These are phyloP conservation scores for Leccinum barrowsii DNA, from an alignment of 768 basidiomycete genomes.

Conservation along the genomic window DNA sequence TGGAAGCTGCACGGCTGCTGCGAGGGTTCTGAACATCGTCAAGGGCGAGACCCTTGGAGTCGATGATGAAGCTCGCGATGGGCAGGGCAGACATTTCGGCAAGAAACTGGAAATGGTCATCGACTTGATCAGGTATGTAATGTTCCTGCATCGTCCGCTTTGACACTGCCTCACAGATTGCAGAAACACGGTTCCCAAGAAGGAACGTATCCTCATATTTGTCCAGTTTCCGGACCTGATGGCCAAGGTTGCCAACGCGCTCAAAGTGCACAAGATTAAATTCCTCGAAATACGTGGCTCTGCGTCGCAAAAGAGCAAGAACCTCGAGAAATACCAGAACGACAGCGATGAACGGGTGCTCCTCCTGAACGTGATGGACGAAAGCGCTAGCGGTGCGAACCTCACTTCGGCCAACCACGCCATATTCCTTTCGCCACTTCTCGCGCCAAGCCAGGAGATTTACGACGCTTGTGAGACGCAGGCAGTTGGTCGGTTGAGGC, in stretches of 20 bases:
- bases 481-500: conserved; percentile 77
- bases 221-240: conserved; percentile 95
- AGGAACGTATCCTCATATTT: conserved; percentile 86
- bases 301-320: conserved; percentile 74
- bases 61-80: conserved; percentile 73
- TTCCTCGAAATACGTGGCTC: conserved; percentile 82
- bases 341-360: conserved; percentile 75
- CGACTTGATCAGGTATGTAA: conserved; percentile 65
- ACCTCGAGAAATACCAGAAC: conserved; percentile 83
- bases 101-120: conserved; percentile 79
- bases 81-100: conserved; percentile 73
- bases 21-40: conserved; percentile 79
- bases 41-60: conserved; percentile 73
- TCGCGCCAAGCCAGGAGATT: conserved; percentile 75
- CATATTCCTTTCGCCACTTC: conserved; percentile 89
- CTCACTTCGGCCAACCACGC: conserved; percentile 92
- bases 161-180: background rate
- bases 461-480: conserved; percentile 84
- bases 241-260: conserved; percentile 84
- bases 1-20: conserved; percentile 74
- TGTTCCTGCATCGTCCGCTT: background rate
- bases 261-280: conserved; percentile 64
- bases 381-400: conserved; percentile 92
- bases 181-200: conserved; percentile 64
- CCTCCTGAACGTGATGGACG: conserved; percentile 89